These are phyloP conservation scores for Nematodospora valgi DNA, from an alignment of 805 yeast genomes.

Conservation along the genomic window DNA sequence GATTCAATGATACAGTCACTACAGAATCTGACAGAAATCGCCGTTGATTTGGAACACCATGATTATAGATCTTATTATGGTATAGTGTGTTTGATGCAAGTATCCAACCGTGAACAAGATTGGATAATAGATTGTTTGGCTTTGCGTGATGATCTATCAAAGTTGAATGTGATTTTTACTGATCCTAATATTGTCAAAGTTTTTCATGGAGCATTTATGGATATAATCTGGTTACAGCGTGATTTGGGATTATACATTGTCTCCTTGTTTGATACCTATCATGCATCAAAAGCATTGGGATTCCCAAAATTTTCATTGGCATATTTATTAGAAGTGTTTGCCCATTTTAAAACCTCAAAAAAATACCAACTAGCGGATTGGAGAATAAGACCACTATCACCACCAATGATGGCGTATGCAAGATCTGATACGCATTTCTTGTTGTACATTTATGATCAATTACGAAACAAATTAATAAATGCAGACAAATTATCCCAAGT, in stretches of 20 bases:
- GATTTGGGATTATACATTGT: constrained; percentile 92
- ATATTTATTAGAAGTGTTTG: constrained; percentile 73
- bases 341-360: constrained; percentile 83
- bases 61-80: constrained; percentile 90
- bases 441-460: constrained; percentile 70
- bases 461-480: constrained; percentile 58
- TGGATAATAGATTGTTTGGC: constrained; percentile 84
- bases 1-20: constrained; percentile 54
- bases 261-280: constrained; percentile 86
- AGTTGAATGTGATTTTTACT: constrained; percentile 71
- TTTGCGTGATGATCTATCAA: constrained; percentile 65
- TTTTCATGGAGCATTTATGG: constrained; percentile 96
- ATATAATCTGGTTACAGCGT: constrained; percentile 93
- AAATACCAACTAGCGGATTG: constrained; percentile 96
- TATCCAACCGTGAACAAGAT: constrained; percentile 76
- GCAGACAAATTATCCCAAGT: constrained; percentile 49
- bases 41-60: constrained; percentile 95
- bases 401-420: constrained; percentile 80
- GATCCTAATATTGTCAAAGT: constrained; percentile 81
- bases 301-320: constrained; percentile 84
- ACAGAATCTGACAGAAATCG: constrained; percentile 56
- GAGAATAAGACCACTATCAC: constrained; percentile 82
- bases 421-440: constrained; percentile 93
- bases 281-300: constrained; percentile 78
- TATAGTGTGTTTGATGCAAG: constrained; percentile 88